Evolutionary conservation across 2,329 filamentous ascomycete species (phyloP).

Genomic region (Paracorniculantispora psalliotae): DNA sequence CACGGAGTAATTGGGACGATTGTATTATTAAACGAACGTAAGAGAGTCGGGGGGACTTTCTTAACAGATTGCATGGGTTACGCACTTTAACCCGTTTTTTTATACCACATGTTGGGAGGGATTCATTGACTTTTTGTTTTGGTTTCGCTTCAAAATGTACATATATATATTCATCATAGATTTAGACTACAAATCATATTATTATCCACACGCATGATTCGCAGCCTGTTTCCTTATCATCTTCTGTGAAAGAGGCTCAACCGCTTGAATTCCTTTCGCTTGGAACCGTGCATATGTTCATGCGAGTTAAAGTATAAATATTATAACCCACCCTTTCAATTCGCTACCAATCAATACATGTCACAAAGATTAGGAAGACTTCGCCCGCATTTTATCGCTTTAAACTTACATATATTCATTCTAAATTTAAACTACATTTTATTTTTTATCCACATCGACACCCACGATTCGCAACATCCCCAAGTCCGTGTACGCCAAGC

Average conservation of each 20-base stretch:
- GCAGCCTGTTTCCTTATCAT: too few species aligned
- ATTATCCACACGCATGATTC: too few species aligned
- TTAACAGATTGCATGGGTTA: neutral
- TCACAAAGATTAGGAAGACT: too few species aligned
- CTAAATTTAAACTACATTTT: constrained; percentile 2
- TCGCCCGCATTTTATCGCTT: too few species aligned
- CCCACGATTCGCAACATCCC: constrained; percentile 66
- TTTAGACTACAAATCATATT: too few species aligned
- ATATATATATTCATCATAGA: neutral
- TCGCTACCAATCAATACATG: too few species aligned
- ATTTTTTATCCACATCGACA: constrained; percentile 43
- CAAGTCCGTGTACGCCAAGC: constrained; percentile 67
- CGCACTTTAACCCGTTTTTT: neutral
- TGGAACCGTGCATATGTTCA: too few species aligned
- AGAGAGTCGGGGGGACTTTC: neutral
- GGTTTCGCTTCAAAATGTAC: neutral
- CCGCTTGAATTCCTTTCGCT: too few species aligned
- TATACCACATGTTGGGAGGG: neutral
- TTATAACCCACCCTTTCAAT: too few species aligned
- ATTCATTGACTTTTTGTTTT: neutral
- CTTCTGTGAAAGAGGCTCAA: too few species aligned
- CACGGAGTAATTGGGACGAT: neutral
- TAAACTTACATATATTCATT: neutral
- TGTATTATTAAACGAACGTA: neutral
- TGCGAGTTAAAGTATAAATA: too few species aligned